These are phyloP conservation scores for Jatropha multifida DNA, from an alignment of 441 rosid species.

Conservation along the genomic window DNA sequence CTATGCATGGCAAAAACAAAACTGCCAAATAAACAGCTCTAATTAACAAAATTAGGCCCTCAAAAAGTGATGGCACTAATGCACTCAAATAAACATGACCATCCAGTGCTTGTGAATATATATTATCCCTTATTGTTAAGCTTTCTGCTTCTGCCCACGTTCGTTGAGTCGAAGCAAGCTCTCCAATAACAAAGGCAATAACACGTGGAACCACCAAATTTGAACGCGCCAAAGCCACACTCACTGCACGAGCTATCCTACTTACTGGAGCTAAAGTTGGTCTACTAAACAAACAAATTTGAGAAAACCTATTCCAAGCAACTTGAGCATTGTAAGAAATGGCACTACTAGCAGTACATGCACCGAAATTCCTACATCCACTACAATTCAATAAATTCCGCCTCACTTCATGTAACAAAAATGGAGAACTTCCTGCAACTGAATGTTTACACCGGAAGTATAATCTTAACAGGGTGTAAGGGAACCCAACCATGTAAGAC, in stretches of 20 bases:
- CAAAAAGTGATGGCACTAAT: constrained; percentile 46
- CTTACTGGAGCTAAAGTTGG: constrained; percentile 39
- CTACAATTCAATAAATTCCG: background rate
- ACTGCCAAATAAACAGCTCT: constrained; percentile 73
- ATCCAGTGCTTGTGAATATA: constrained; percentile 63
- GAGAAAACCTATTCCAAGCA: constrained; percentile 65
- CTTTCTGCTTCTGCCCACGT: constrained; percentile 40
- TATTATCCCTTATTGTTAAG: constrained; percentile 45
- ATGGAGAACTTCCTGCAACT: background rate
- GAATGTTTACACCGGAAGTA: background rate
- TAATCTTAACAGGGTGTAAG: background rate
- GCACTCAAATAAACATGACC: constrained; percentile 63
- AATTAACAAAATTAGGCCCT: constrained; percentile 58
- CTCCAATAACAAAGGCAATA: constrained; percentile 55
- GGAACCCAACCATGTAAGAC: constrained; percentile 37
- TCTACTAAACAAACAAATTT: constrained; percentile 34
- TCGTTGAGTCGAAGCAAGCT: constrained; percentile 64
- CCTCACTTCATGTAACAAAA: background rate
- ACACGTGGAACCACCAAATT: constrained; percentile 59
- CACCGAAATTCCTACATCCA: constrained; percentile 39
- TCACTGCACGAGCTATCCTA: constrained; percentile 74
- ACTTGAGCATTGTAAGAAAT: constrained; percentile 51
- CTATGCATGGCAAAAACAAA: constrained; percentile 72
- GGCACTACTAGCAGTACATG: constrained; percentile 32
- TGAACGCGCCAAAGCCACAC: constrained; percentile 75